Evolutionary conservation across 2,329 filamentous ascomycete genomes (phyloP).

Genomic region (Dactylonectria macrodidyma): DNA sequence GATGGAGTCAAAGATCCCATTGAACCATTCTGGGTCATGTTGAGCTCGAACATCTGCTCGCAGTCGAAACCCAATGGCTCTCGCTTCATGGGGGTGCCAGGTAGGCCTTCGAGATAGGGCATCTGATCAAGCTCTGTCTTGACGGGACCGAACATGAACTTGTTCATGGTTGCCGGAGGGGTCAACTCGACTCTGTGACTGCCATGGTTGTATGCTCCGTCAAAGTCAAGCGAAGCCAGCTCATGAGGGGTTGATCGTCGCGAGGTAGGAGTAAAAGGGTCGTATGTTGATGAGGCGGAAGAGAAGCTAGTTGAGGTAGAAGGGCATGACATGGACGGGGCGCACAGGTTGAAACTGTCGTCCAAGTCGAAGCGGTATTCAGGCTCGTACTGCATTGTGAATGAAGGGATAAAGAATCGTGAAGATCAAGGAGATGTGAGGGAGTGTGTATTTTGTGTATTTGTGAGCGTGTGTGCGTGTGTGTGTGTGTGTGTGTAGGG

Average conservation of each 20-base stretch:
- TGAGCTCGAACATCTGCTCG: slow-evolving; percentile 57
- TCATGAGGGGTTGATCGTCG: slow-evolving; percentile 60
- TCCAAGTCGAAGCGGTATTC: slow-evolving; percentile 59
- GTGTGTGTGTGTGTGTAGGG: slow-evolving; percentile 30
- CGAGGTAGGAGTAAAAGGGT: slow-evolving; percentile 61
- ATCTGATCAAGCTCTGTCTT: slow-evolving; percentile 55
- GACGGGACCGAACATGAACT: slow-evolving; percentile 54
- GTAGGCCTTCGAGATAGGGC: slow-evolving; percentile 50
- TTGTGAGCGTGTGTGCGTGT: slow-evolving; percentile 31
- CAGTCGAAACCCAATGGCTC: slow-evolving; percentile 55
- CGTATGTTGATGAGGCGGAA: slow-evolving; percentile 58
- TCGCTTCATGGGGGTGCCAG: slow-evolving; percentile 56
- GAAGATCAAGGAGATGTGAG: slow-evolving; percentile 19
- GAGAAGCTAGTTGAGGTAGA: slow-evolving; percentile 57
- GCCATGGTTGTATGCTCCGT: slow-evolving; percentile 49
- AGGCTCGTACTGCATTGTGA: slow-evolving; percentile 57
- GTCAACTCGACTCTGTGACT: slow-evolving; percentile 53
- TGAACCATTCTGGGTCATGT: slow-evolving; percentile 50
- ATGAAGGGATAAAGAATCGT: slow-evolving; percentile 29
- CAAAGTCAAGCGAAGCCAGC: slow-evolving; percentile 55
- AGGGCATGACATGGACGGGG: slow-evolving; percentile 54
- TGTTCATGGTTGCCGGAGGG: slow-evolving; percentile 53
- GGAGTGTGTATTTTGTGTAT: slow-evolving; percentile 23
- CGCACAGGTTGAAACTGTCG: slow-evolving; percentile 57
- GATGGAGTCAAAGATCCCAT: slow-evolving; percentile 58